Conservation (phyloP, 495 filamentous ascomycete species). For the Tetracladium setigerum region DNA sequence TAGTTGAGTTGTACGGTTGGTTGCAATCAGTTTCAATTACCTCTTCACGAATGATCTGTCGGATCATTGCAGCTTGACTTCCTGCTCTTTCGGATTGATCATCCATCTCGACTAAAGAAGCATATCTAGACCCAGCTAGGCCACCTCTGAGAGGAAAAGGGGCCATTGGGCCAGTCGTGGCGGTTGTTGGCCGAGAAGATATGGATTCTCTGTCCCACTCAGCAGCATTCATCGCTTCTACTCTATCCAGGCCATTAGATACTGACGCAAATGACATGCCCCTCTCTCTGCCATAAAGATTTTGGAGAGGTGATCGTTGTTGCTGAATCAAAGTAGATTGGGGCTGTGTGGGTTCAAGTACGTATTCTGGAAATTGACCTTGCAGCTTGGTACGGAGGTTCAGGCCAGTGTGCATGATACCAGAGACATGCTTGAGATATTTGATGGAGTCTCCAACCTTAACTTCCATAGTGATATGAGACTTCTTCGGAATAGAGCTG, state of each 20-base stretch:
- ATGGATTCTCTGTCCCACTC: constrained; percentile 13
- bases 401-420: constrained; percentile 6
- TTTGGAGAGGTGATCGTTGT: no score
- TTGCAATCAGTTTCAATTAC: background rate
- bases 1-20: background rate
- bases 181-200: background rate
- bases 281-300: no score
- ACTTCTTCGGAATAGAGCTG: background rate
- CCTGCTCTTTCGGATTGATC: background rate
- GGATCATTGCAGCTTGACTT: background rate
- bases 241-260: constrained; percentile 1
- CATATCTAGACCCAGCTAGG: constrained; percentile 6
- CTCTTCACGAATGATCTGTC: constrained; percentile 7
- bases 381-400: constrained; percentile 6
- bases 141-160: background rate
- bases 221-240: constrained; percentile 9
- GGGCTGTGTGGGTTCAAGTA: background rate
- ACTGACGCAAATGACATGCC: no score
- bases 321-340: background rate
- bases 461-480: constrained; percentile 7
- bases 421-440: constrained; percentile 15
- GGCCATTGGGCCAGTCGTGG: background rate
- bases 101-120: constrained; percentile 2
- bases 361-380: constrained; percentile 11
- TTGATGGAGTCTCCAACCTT: constrained; percentile 14